A percentile compares a stretch with the other conserved stretches of the same genome.
Conservation (phyloP, 179 eudicot genomes). For the Camellia oleifera region DNA sequence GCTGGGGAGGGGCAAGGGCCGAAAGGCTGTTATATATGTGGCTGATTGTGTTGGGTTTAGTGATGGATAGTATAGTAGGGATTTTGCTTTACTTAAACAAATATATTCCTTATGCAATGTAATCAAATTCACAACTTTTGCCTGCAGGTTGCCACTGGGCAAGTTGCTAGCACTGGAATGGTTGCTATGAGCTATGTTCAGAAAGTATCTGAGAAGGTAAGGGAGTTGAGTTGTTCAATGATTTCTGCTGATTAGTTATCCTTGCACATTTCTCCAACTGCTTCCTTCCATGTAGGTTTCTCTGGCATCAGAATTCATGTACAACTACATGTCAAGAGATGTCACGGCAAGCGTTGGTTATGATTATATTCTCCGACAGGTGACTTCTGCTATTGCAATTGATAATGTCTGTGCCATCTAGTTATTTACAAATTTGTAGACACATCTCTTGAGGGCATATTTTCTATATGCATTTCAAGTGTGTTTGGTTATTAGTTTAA, state of each 20-base stretch:
- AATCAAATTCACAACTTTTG: neutral
- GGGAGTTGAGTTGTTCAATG: neutral
- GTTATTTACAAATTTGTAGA: neutral
- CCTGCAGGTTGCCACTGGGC: constrained; percentile 81
- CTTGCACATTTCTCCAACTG: neutral
- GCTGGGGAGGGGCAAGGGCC: too few relatives aligned
- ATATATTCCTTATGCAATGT: neutral
- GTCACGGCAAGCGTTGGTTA: constrained; percentile 86
- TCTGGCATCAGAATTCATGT: constrained; percentile 84
- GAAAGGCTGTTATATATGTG: neutral
- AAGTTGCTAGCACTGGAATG: constrained; percentile 96
- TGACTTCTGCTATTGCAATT: constrained; percentile 17
- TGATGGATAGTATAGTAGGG: neutral
- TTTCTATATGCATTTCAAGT: neutral
- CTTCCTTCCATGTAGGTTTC: constrained; percentile 54
- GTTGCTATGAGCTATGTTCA: constrained; percentile 84
- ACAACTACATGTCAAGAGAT: constrained; percentile 81
- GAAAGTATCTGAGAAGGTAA: constrained; percentile 89
- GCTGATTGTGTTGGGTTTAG: neutral
- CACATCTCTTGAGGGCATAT: neutral
- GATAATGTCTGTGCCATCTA: too few relatives aligned
- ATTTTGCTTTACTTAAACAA: neutral
- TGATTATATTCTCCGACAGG: constrained; percentile 93
- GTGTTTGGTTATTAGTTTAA: neutral
- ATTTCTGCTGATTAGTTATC: constrained; percentile 1